Conservation (phyloP, 2,329 filamentous ascomycete species). For the Acephala macrosclerotiorum region DNA sequence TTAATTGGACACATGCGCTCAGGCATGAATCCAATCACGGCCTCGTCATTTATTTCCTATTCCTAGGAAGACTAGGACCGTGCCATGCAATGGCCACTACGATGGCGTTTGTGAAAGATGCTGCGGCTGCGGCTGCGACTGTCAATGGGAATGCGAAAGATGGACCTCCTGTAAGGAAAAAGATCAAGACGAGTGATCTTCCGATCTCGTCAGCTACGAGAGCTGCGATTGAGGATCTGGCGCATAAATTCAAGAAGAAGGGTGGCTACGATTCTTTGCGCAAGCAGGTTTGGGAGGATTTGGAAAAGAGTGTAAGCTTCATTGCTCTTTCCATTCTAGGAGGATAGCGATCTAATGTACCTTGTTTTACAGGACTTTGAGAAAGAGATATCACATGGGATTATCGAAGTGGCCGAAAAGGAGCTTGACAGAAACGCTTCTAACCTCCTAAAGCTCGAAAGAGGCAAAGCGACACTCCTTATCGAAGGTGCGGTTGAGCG, state of each 20-base stretch:
- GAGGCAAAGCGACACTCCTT: slow-evolving; percentile 75
- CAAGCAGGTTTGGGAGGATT: slow-evolving; percentile 79
- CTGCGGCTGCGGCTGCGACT: slow-evolving; percentile 22
- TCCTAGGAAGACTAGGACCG: background rate
- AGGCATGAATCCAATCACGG: slow-evolving; percentile 15
- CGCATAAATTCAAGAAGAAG: slow-evolving; percentile 87
- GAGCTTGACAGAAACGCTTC: slow-evolving; percentile 79
- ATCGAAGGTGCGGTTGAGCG: slow-evolving; percentile 82
- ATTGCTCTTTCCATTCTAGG: slow-evolving; percentile 2
- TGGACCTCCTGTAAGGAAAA: slow-evolving; percentile 46
- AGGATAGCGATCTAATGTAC: slow-evolving; percentile 17
- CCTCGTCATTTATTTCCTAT: background rate
- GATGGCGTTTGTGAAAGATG: slow-evolving; percentile 36
- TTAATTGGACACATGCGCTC: slow-evolving; percentile 5
- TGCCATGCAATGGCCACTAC: slow-evolving; percentile 32
- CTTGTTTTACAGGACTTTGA: slow-evolving; percentile 67
- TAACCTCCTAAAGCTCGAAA: slow-evolving; percentile 75
- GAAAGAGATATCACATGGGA: slow-evolving; percentile 67
- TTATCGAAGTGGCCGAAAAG: slow-evolving; percentile 73
- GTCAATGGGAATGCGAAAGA: slow-evolving; percentile 11
- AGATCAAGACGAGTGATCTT: slow-evolving; percentile 77
- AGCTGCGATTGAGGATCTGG: slow-evolving; percentile 75
- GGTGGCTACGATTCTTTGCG: slow-evolving; percentile 82
- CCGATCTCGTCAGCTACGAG: slow-evolving; percentile 77
- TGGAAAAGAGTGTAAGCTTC: slow-evolving; percentile 68